phyloP scores from a whole-genome alignment of 1,284 basidiomycete genomes.

The Apiotrichum domesticum region DNA sequence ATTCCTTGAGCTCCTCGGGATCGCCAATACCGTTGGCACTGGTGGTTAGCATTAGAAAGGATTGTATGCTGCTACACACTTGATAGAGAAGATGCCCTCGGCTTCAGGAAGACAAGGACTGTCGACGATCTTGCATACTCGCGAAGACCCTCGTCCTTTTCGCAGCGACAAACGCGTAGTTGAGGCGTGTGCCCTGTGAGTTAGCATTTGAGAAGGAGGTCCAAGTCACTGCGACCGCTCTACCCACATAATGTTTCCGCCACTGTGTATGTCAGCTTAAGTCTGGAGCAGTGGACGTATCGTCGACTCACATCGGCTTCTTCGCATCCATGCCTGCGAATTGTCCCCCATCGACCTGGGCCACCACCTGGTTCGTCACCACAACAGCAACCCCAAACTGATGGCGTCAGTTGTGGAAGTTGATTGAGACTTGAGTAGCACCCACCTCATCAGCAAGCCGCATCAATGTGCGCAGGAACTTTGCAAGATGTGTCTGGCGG shows the following conservation, averaged over 20 bases:
- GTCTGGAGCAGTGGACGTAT: neutral
- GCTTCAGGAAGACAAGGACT: constrained; percentile 97
- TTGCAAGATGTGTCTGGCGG: constrained; percentile 93
- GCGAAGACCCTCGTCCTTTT: constrained; percentile 87
- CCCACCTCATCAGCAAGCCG: constrained; percentile 89
- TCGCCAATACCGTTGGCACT: constrained; percentile 76
- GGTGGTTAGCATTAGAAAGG: neutral
- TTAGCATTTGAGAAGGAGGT: neutral
- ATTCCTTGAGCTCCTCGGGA: constrained; percentile 71
- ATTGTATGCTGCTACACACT: constrained; percentile 43
- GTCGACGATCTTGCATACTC: constrained; percentile 95
- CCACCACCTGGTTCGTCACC: constrained; percentile 98
- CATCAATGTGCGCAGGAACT: constrained; percentile 88
- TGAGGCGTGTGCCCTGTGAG: constrained; percentile 69
- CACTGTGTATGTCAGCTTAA: constrained; percentile 42
- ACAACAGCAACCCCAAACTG: constrained; percentile 97
- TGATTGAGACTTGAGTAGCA: neutral
- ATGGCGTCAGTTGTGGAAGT: neutral
- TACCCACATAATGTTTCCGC: constrained; percentile 75
- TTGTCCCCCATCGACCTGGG: constrained; percentile 86
- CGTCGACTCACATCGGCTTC: constrained; percentile 68
- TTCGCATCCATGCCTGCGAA: constrained; percentile 76
- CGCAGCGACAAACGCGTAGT: constrained; percentile 89
- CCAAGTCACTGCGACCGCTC: neutral
- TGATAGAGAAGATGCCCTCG: constrained; percentile 92